Evolutionary conservation across 2,329 filamentous ascomycete species (phyloP), one percentile per base, ranked within the genome.

Genomic region (Neofusicoccum sp.): DNA sequence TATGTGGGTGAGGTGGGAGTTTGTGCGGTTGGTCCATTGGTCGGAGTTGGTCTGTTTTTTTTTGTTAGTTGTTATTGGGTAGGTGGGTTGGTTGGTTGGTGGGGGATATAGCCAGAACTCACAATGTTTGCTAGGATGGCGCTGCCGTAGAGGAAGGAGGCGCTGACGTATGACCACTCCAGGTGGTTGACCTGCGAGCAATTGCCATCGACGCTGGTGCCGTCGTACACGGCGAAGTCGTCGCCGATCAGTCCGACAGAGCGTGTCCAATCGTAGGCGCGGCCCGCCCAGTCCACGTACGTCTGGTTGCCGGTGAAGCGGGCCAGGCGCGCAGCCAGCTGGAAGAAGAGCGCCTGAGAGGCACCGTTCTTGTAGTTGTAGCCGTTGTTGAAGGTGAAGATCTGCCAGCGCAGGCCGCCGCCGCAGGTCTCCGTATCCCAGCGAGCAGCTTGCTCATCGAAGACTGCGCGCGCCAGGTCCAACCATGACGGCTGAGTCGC

Each of bases 331-430:
- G 92, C 90, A 3, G 89, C 88, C 11, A 96, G 82, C 70, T 93
- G 89, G 76, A 96, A 93, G 73, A 95, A 87, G n/a, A 87, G 88
- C 45, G 90, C 91, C 74, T 95, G 95, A 65, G 88, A 88, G 68
- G 93, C 86, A 14, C 87, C 84, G 78, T 94, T 94, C 77, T 93
- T 95, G 84, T 96, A 95, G 71, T 87, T 83, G 73, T 93, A 88
- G 12, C 92, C 92, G 48, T 73, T 87, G 73, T 96, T 94, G 69
- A 84, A 85, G 1, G 84, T 78, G 74, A 89, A 93, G 68, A 96
- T 92, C 79, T 96, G 92, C 91, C 91, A 94, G 63, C 86, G 82
- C 50, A 95, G 78, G 4, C 92, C 92, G 65, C 92, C 92, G 31
- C 81, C 82, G 70, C 92, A 96, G 43, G 79, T 76, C 0, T 80